Conservation (phyloP, 139 green algal species). For the Mesotaenium endlicherianum region DNA sequence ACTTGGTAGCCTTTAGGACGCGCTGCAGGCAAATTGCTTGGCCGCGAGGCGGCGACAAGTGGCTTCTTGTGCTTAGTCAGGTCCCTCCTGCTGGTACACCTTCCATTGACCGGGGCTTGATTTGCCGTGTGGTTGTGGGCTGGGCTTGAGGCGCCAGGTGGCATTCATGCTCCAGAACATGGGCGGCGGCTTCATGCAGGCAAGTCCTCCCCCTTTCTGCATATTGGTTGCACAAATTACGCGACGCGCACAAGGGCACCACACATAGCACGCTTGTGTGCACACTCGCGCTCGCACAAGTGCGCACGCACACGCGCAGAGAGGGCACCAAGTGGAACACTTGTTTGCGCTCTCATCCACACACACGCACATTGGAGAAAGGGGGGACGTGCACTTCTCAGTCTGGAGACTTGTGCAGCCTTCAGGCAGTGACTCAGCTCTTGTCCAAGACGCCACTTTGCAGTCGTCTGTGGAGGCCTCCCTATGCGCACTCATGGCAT, state of each 20-base stretch:
- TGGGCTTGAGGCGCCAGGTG: neutral
- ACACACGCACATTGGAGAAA: too few species aligned
- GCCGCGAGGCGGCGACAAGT: neutral
- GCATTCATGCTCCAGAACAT: constrained; percentile 1
- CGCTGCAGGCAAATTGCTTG: neutral
- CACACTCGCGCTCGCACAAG: neutral
- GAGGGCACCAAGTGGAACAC: too few species aligned
- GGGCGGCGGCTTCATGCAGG: constrained; percentile 8
- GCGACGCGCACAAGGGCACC: neutral
- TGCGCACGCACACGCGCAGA: too few species aligned
- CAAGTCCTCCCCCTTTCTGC: neutral
- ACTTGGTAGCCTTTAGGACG: neutral
- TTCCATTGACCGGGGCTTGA: neutral
- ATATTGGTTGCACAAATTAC: neutral
- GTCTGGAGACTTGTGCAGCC: too few species aligned
- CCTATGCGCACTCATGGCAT: too few species aligned
- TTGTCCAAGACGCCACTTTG: too few species aligned
- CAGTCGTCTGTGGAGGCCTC: too few species aligned
- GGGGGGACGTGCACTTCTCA: too few species aligned
- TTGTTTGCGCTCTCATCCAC: too few species aligned
- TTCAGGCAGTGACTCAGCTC: too few species aligned
- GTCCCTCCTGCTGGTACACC: neutral
- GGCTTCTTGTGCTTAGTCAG: neutral
- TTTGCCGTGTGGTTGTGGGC: neutral
- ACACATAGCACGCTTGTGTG: neutral